Evolutionary conservation across 305 asterid species (phyloP).

Genomic region (Fraxinus platypoda): DNA sequence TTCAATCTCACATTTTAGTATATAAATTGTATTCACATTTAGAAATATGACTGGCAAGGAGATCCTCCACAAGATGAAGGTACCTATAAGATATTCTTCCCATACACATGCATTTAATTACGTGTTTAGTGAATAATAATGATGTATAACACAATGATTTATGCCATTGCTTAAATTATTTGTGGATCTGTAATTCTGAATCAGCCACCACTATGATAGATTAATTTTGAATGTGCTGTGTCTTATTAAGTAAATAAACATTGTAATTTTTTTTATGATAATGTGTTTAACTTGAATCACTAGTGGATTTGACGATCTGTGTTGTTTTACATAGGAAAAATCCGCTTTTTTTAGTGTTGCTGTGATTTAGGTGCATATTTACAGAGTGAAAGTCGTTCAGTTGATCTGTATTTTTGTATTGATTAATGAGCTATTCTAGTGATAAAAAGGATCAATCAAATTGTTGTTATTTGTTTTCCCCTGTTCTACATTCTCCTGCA

Average conservation of each 20-base stretch:
- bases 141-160: background rate
- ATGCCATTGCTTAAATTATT: background rate
- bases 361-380: background rate
- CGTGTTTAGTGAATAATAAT: background rate
- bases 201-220: background rate
- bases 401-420: background rate
- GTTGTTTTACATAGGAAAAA: background rate
- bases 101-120: background rate
- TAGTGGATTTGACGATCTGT: background rate
- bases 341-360: background rate
- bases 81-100: background rate
- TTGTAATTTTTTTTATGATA: background rate
- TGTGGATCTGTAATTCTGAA: background rate
- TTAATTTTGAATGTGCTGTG: background rate
- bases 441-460: background rate
- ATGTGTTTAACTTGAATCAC: background rate
- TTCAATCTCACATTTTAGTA: background rate
- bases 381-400: background rate
- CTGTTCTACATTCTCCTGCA: background rate
- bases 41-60: constrained; percentile 49
- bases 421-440: background rate
- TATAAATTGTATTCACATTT: background rate
- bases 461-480: background rate
- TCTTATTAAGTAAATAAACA: background rate
- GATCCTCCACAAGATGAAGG: constrained; percentile 63